phyloP scores from a whole-genome alignment of 768 basidiomycete genomes.

The Lyophyllum shimeji region DNA sequence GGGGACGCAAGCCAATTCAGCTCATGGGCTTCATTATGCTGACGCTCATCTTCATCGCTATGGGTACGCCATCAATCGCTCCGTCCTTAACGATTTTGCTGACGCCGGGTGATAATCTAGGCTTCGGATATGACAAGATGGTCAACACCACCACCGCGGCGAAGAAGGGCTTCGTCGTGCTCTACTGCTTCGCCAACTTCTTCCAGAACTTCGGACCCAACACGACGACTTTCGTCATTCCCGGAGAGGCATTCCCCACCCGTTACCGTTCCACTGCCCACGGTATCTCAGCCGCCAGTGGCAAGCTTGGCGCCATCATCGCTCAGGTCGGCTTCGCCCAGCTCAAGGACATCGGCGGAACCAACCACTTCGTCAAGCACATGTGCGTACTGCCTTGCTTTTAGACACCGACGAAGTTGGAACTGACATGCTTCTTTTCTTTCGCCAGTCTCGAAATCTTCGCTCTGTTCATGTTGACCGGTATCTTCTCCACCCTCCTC shows the following conservation, averaged over 20 bases:
- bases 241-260: conserved; percentile 85
- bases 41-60: conserved; percentile 62
- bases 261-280: conserved; percentile 85
- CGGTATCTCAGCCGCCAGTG: conserved; percentile 81
- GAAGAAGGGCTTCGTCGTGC: conserved; percentile 69
- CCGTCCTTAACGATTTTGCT: background rate
- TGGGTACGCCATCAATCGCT: conserved; percentile 49
- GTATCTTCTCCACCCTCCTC: conserved; percentile 77
- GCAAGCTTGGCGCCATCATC: conserved; percentile 82
- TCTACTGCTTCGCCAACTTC: conserved; percentile 86
- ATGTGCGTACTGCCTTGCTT: conserved; percentile 49
- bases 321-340: conserved; percentile 76
- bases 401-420: background rate
- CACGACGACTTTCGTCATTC: conserved; percentile 76
- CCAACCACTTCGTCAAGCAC: conserved; percentile 59
- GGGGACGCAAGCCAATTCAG: conserved; percentile 85
- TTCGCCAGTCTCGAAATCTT: conserved; percentile 67
- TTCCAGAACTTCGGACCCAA: conserved; percentile 91
- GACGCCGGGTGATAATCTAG: conserved; percentile 29
- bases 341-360: conserved; percentile 68
- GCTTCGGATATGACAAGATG: conserved; percentile 66
- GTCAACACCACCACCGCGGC: conserved; percentile 35
- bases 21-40: conserved; percentile 74
- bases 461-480: conserved; percentile 85
- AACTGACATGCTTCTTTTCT: conserved; percentile 5